Percentiles rank a stretch among this genome's conserved stretches.
These are phyloP conservation scores for Alternaria hordeiaustralica DNA, from an alignment of 2,329 filamentous ascomycete species.

Conservation along the genomic window DNA sequence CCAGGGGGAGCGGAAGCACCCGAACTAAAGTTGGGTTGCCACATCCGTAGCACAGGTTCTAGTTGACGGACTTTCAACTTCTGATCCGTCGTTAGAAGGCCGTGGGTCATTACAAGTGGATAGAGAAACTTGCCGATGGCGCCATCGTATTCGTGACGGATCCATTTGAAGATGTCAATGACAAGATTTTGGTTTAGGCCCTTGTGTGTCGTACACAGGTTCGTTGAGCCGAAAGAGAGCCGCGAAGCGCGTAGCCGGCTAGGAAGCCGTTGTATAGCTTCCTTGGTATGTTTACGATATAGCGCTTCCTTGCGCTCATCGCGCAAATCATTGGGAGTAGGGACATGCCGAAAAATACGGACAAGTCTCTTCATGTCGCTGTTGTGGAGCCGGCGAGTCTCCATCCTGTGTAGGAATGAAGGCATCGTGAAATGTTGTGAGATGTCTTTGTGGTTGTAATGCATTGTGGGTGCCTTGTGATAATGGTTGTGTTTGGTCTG, in stretches of 20 bases:
- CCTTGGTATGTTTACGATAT: slow-evolving; percentile 16
- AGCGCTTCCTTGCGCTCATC: background rate
- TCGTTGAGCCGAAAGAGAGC: slow-evolving; percentile 13
- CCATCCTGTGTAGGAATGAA: slow-evolving; percentile 14
- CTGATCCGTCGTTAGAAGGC: slow-evolving; percentile 19
- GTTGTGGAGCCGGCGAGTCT: slow-evolving; percentile 24
- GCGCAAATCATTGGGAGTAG: background rate
- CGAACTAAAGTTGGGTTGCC: slow-evolving; percentile 22
- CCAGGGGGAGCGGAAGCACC: slow-evolving; percentile 21
- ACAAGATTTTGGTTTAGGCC: slow-evolving; percentile 27
- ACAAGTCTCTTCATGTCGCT: slow-evolving; percentile 34
- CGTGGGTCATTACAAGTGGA: slow-evolving; percentile 29
- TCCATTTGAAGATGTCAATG: slow-evolving; percentile 29
- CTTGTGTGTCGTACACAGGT: slow-evolving; percentile 34
- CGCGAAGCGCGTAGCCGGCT: slow-evolving; percentile 26
- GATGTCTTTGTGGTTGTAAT: background rate
- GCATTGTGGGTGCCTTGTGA: background rate
- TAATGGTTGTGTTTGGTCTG: background rate
- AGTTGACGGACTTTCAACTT: slow-evolving; percentile 30
- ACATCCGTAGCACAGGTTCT: slow-evolving; percentile 40
- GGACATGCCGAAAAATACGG: slow-evolving; percentile 22
- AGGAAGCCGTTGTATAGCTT: slow-evolving; percentile 29
- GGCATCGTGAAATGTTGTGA: slow-evolving; percentile 10
- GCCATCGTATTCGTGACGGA: slow-evolving; percentile 31
- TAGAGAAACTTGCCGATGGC: slow-evolving; percentile 34